Conservation (phyloP, 768 basidiomycete species). For the Mycena leptocephala region DNA sequence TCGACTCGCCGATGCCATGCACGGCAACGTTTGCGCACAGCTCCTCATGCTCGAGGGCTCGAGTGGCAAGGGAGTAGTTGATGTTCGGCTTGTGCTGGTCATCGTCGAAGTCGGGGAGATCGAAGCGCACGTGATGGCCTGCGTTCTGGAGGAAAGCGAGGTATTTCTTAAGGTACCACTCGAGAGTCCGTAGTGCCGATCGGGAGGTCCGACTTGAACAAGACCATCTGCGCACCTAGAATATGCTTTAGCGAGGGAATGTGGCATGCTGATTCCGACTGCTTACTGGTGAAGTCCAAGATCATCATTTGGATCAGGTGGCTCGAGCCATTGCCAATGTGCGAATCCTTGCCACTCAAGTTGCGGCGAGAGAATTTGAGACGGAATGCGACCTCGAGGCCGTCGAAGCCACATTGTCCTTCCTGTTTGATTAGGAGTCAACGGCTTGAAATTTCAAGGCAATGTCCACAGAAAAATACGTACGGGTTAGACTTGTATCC, state of each 20-base stretch:
- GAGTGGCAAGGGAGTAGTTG: conserved; percentile 39
- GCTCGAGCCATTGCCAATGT: conserved; percentile 18
- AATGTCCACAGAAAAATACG: not conserved
- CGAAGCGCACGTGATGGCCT: conserved; percentile 43
- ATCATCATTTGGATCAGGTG: conserved; percentile 25
- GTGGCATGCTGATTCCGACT: not conserved
- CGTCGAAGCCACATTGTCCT: not conserved
- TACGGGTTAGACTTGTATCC: conserved; percentile 18
- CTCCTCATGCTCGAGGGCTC: conserved; percentile 16
- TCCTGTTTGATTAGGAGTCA: not conserved
- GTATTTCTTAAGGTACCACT: conserved; percentile 38
- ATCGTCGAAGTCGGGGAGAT: conserved; percentile 42
- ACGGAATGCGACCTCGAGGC: conserved; percentile 10
- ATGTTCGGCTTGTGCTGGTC: conserved; percentile 31
- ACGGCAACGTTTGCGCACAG: conserved; percentile 24
- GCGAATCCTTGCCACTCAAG: conserved; percentile 10
- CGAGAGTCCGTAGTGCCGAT: conserved; percentile 16
- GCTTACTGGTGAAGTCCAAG: conserved; percentile 21
- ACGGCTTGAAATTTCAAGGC: not conserved
- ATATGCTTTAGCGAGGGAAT: not conserved
- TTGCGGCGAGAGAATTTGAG: conserved; percentile 23
- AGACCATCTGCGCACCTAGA: conserved; percentile 23
- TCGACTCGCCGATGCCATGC: conserved; percentile 23
- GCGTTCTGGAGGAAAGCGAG: conserved; percentile 37
- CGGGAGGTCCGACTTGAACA: not conserved